These are phyloP conservation scores for Aristolochia contorta DNA, from an alignment of 164 flowering plant genomes.

Conservation along the genomic window DNA sequence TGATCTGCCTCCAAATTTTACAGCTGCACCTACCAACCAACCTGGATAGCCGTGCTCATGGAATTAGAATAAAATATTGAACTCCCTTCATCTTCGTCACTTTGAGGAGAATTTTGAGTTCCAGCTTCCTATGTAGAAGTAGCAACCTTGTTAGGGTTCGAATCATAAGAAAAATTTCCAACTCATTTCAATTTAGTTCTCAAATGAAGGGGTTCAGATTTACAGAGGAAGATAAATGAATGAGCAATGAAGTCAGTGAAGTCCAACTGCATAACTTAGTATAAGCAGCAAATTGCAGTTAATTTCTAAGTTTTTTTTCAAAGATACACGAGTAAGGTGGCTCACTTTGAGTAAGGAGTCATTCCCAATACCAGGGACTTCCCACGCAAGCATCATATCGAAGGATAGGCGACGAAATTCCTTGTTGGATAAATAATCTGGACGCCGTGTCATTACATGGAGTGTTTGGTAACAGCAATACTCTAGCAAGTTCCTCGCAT, in stretches of 20 bases:
- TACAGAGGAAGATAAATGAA: no score
- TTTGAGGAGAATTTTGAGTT: slow-evolving; percentile 24
- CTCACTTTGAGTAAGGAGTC: slow-evolving; percentile 37
- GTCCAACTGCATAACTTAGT: no score
- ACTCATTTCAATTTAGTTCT: no score
- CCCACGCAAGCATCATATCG: slow-evolving; percentile 98
- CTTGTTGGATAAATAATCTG: slow-evolving; percentile 52
- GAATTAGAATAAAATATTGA: slow-evolving; percentile 71
- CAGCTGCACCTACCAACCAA: slow-evolving; percentile 7
- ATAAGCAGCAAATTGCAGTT: no score
- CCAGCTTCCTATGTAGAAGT: slow-evolving; percentile 29
- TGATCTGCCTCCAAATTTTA: no score
- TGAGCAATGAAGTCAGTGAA: no score
- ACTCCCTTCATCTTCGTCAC: slow-evolving; percentile 62
- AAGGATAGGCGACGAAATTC: slow-evolving; percentile 56
- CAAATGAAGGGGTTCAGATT: no score
- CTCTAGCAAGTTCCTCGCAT: slow-evolving; percentile 59
- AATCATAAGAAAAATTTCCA: neutral
- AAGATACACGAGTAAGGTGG: neutral
- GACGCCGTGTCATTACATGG: slow-evolving; percentile 15
- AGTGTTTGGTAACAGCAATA: slow-evolving; percentile 59
- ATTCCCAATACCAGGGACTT: slow-evolving; percentile 36
- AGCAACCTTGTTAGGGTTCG: slow-evolving; percentile 4
- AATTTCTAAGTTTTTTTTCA: no score
- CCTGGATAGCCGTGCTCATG: slow-evolving; percentile 81